These are phyloP conservation scores for Pouteria glomerata DNA, from an alignment of 148 eudicot genomes.

Conservation along the genomic window DNA sequence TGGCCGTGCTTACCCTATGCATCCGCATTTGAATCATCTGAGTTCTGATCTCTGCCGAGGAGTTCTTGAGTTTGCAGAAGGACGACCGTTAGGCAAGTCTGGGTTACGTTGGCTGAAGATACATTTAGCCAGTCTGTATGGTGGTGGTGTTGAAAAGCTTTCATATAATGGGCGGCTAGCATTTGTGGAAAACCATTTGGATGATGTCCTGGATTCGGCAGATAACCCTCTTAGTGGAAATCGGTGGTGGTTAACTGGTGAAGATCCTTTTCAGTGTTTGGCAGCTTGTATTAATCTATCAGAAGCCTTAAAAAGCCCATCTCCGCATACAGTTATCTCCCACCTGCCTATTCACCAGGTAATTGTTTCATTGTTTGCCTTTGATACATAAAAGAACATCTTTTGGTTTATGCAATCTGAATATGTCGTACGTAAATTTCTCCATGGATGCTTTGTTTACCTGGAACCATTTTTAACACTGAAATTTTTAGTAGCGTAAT, in stretches of 20 bases:
- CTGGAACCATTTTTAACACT: neutral
- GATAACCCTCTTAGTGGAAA: conserved; percentile 63
- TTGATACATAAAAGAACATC: neutral
- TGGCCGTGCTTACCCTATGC: conserved; percentile 97
- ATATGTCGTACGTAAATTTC: neutral
- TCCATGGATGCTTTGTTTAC: neutral
- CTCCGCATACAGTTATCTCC: conserved; percentile 60
- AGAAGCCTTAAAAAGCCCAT: conserved; percentile 66
- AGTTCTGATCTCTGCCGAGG: conserved; percentile 93
- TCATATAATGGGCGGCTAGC: conserved; percentile 69
- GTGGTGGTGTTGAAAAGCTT: conserved; percentile 74
- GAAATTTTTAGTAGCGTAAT: neutral
- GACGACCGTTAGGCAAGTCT: conserved; percentile 73
- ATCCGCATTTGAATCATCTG: conserved; percentile 83
- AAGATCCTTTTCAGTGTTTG: conserved; percentile 93
- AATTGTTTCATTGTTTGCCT: conserved; percentile 10
- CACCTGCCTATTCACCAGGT: conserved; percentile 93
- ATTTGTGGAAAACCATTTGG: conserved; percentile 65
- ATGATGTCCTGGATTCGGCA: conserved; percentile 71
- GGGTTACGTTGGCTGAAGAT: conserved; percentile 82
- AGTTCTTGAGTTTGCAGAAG: conserved; percentile 86
- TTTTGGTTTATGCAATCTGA: neutral
- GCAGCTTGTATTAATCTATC: conserved; percentile 83
- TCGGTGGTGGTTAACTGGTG: conserved; percentile 85
- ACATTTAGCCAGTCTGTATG: conserved; percentile 83